Percentiles rank a stretch among this genome's conserved stretches.
Evolutionary conservation across 805 yeast genomes (phyloP).

Genomic region (Barnettozyma botsteinii): DNA sequence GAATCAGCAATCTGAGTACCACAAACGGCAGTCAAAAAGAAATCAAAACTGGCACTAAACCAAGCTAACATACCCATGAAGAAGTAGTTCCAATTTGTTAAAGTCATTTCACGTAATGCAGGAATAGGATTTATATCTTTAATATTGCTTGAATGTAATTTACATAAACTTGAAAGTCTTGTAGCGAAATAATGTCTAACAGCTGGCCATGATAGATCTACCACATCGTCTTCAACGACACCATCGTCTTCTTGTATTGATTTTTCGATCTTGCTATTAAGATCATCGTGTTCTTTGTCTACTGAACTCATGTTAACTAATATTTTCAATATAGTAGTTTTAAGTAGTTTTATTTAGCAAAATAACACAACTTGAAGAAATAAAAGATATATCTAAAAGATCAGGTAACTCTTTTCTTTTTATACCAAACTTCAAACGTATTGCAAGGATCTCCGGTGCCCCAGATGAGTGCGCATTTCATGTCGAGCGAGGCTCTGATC

Average conservation of each 20-base stretch:
- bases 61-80: slow-evolving; percentile 57
- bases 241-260: neutral
- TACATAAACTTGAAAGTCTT: slow-evolving; percentile 23
- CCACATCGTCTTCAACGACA: slow-evolving; percentile 5
- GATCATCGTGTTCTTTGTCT: neutral
- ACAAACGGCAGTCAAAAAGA: slow-evolving; percentile 56
- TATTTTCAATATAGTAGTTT: too few relatives aligned
- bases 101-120: slow-evolving; percentile 32
- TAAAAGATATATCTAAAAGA: too few relatives aligned
- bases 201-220: slow-evolving; percentile 5
- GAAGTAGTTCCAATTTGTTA: slow-evolving; percentile 51
- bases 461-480: too few relatives aligned
- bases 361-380: too few relatives aligned
- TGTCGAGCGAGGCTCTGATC: too few relatives aligned
- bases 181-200: slow-evolving; percentile 19
- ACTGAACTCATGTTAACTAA: neutral
- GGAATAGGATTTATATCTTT: slow-evolving; percentile 38
- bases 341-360: too few relatives aligned
- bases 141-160: slow-evolving; percentile 19
- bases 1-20: slow-evolving; percentile 47
- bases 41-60: slow-evolving; percentile 72
- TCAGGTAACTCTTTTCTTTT: too few relatives aligned
- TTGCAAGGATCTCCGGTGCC: too few relatives aligned
- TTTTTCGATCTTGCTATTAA: neutral
- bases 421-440: too few relatives aligned